phyloP scores from a whole-genome alignment of 495 filamentous ascomycete genomes.

The Podospora comata region DNA sequence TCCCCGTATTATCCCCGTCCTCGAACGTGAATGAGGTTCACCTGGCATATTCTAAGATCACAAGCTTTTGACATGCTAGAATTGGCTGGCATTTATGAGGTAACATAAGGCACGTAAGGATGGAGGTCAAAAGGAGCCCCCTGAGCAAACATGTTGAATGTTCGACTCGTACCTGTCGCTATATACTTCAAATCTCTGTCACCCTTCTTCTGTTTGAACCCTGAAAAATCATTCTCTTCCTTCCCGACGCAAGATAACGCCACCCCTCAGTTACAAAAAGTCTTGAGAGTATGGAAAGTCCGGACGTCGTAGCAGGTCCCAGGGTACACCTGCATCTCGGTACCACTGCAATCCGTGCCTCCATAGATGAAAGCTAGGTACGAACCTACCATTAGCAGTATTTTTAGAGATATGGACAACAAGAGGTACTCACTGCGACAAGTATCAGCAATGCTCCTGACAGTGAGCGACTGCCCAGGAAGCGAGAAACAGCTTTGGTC shows the following conservation, averaged over 20 bases:
- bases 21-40: neutral
- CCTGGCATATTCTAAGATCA: neutral
- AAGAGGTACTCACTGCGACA: neutral
- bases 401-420: too few species aligned
- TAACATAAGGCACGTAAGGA: too few species aligned
- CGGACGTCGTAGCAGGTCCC: neutral
- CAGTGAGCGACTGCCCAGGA: neutral
- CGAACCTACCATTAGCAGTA: too few species aligned
- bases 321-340: conserved; percentile 8
- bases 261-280: neutral
- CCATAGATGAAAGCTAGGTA: conserved; percentile 1
- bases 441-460: neutral
- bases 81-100: too few species aligned
- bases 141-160: neutral
- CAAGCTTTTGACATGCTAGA: neutral
- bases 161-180: neutral
- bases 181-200: too few species aligned
- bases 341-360: neutral
- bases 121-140: neutral
- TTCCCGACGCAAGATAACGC: too few species aligned
- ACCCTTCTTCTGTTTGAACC: too few species aligned
- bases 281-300: neutral
- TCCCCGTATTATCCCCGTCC: neutral
- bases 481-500: neutral
- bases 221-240: too few species aligned